Conservation (phyloP, 306 rosid genomes). For the Alnus glutinosa region DNA sequence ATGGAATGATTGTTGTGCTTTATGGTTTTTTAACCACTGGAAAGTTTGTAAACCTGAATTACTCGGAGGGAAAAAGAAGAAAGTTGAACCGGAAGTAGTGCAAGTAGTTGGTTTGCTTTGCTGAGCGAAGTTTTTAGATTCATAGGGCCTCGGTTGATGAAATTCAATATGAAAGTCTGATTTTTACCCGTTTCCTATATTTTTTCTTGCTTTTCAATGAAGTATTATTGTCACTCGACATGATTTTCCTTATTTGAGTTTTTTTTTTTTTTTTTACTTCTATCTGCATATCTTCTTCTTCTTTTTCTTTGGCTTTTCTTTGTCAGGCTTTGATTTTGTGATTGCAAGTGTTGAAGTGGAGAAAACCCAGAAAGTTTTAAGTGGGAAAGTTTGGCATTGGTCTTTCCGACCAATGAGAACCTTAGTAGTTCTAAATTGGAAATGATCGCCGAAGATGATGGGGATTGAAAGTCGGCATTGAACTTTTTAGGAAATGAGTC, state of each 20-base stretch:
- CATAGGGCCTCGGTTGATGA: slow-evolving; percentile 6
- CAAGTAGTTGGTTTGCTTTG: slow-evolving; percentile 17
- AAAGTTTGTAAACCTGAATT: slow-evolving; percentile 13
- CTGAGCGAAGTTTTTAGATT: slow-evolving; percentile 15
- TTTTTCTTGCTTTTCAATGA: neutral
- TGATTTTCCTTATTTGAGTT: slow-evolving; percentile 4
- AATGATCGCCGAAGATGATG: slow-evolving; percentile 31
- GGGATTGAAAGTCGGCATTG: slow-evolving; percentile 26
- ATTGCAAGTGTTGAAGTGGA: slow-evolving; percentile 27
- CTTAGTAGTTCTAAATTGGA: slow-evolving; percentile 32
- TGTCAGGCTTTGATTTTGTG: slow-evolving; percentile 31
- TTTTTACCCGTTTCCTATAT: slow-evolving; percentile 7
- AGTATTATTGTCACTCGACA: neutral
- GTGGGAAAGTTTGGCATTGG: slow-evolving; percentile 17
- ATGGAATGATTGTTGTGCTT: slow-evolving; percentile 20
- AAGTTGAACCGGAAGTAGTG: slow-evolving; percentile 3
- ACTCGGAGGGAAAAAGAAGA: neutral
- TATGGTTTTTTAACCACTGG: neutral
- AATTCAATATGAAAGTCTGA: neutral
- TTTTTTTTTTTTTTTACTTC: neutral
- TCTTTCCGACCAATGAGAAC: slow-evolving; percentile 32
- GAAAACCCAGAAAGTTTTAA: slow-evolving; percentile 7
- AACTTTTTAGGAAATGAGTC: slow-evolving; percentile 60
- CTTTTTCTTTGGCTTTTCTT: slow-evolving; percentile 9
- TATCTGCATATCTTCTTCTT: neutral